phyloP scores from a whole-genome alignment of 768 basidiomycete genomes.

The Boletus sp. region DNA sequence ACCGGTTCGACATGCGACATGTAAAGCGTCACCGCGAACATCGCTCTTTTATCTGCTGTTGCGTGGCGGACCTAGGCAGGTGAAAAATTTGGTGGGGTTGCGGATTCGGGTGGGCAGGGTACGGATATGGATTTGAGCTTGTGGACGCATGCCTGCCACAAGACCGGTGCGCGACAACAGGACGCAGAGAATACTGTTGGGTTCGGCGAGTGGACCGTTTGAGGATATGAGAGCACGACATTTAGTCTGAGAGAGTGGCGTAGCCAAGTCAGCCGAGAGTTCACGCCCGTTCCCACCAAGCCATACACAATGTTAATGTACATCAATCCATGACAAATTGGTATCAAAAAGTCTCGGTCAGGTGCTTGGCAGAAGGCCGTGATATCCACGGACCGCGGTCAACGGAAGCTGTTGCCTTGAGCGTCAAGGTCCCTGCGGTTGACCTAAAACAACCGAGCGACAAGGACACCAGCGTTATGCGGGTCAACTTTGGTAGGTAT shows the following conservation, averaged over 20 bases:
- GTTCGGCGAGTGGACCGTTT: not conserved
- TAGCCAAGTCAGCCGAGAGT: too few relatives aligned
- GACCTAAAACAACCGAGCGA: conserved; percentile 49
- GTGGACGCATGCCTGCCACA: conserved; percentile 18
- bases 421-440: not conserved
- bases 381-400: not conserved
- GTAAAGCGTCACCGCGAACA: conserved; percentile 38
- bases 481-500: conserved; percentile 75
- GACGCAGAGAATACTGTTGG: conserved; percentile 7
- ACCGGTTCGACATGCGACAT: not conserved
- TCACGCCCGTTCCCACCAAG: not conserved
- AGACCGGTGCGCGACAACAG: not conserved
- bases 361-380: not conserved
- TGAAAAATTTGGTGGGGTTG: conserved; percentile 66
- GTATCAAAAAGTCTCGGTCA: not conserved
- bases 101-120: conserved; percentile 47
- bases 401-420: not conserved
- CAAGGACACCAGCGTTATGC: conserved; percentile 76
- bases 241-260: not conserved
- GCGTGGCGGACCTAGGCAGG: conserved; percentile 49
- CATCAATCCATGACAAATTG: not conserved
- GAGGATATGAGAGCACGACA: conserved; percentile 5
- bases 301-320: not conserved
- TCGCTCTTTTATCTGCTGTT: conserved; percentile 53
- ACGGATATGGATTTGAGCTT: conserved; percentile 43